Conservation (phyloP, 495 filamentous ascomycete genomes). For the Penicillium alfredii region DNA sequence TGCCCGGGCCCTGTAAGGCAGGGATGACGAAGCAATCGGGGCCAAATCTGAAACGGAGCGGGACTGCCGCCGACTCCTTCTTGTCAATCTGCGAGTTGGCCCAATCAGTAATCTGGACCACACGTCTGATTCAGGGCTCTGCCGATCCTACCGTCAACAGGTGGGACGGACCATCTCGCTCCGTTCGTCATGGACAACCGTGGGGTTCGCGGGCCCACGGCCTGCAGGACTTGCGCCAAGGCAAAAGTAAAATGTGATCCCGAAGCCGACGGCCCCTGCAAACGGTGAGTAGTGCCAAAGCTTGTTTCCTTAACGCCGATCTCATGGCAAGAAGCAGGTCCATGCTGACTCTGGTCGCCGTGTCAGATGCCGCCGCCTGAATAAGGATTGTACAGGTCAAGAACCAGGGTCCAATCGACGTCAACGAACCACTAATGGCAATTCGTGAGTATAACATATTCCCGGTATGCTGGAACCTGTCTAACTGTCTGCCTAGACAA, state of each 20-base stretch:
- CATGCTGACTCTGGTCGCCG: neutral
- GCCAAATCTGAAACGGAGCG: too few relatives aligned
- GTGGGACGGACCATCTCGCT: too few relatives aligned
- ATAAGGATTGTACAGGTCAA: conserved; percentile 22
- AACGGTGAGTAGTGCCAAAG: conserved; percentile 20
- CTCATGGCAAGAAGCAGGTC: neutral
- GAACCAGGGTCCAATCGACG: conserved; percentile 20
- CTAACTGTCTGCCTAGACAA: conserved; percentile 8
- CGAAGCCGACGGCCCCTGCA: conserved; percentile 13
- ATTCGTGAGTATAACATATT: conserved; percentile 7
- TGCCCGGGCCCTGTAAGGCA: too few relatives aligned
- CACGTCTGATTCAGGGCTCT: too few relatives aligned
- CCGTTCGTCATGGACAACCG: too few relatives aligned
- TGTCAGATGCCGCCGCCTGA: conserved; percentile 18
- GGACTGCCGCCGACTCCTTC: too few relatives aligned
- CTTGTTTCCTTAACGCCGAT: too few relatives aligned
- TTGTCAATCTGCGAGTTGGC: too few relatives aligned
- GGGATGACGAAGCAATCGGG: too few relatives aligned
- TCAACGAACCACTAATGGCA: conserved; percentile 1
- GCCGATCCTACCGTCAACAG: too few relatives aligned
- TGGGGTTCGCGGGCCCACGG: too few relatives aligned
- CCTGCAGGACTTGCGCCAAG: conserved; percentile 23
- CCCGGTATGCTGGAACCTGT: neutral
- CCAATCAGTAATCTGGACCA: too few relatives aligned
- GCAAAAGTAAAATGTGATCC: conserved; percentile 26